Evolutionary conservation across 73 alveolate genomes (phyloP), one percentile per base, ranked within the genome.

Genomic region (Paramecium pentaurelia): DNA sequence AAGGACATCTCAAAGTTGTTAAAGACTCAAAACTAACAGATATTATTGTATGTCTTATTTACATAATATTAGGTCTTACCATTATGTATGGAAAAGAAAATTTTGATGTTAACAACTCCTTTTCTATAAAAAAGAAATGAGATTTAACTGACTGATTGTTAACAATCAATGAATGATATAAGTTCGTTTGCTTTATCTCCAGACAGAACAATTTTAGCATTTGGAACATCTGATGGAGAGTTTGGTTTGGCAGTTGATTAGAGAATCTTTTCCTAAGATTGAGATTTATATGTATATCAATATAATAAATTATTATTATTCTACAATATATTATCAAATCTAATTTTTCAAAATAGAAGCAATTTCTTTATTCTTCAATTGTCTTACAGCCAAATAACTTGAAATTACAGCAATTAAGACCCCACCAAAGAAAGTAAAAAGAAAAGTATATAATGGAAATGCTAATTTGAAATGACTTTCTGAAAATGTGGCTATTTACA

Each of bases 401-500:
- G 99, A 99, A 27, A 87, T 77, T 18, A 95, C 47, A 16, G 99
- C 98, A 6, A 97, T 93, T 14, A 86, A 54, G 2, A 98, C 59
- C 10, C 98, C 98, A 80, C 97, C 84, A 22, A 91, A 25, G 51
- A 95, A 86, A 96, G 98, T 96, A 25, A 95, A 64, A 18, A 95
- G 60, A 86, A 96, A 95, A 38, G 97, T 95, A 16, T 58, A 86
- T 47, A 83, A 92, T 9, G 99, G 99, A 94, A 98, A 98, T 77
- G 93, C 97, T 73, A 98, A 92, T 30, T 85, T 86, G 95, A 97
- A 97, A 10, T 99, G 98, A 9, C 96, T 93, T 92, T 98, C 99
- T 10, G 97, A 70, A 90, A 98, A 98, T 86, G 97, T 59, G 80
- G 95, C 94, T 73, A 98, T 96, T 92, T 98, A 96, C 22, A 97